A percentile compares a stretch with the other conserved stretches of the same genome.
Evolutionary conservation across 805 yeast genomes (phyloP).

Genomic region (Starmerella asiatica): DNA sequence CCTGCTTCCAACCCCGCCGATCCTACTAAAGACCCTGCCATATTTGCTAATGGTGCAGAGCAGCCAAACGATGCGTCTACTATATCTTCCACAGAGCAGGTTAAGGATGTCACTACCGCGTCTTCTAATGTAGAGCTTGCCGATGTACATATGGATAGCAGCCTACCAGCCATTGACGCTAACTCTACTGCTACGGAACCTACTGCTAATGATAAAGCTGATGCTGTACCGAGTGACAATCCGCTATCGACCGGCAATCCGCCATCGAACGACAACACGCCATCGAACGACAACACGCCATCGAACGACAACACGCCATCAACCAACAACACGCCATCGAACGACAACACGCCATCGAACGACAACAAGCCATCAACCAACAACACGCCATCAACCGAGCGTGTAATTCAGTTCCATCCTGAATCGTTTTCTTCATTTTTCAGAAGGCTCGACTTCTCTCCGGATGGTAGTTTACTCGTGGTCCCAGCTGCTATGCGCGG

Average conservation of each 20-base stretch:
- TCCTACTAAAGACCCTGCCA: not conserved
- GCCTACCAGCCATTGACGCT: not conserved
- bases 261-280: not conserved
- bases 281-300: not conserved
- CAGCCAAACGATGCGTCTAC: too few relatives aligned
- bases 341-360: not conserved
- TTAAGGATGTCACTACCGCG: too few relatives aligned
- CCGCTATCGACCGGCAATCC: not conserved
- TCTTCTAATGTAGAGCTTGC: too few relatives aligned
- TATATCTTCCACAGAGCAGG: too few relatives aligned
- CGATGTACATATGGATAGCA: too few relatives aligned
- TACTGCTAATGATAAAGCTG: not conserved
- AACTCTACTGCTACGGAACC: not conserved
- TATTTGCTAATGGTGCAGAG: not conserved
- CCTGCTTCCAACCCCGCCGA: not conserved
- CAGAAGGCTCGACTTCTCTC: slow-evolving; percentile 71
- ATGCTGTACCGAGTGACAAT: not conserved
- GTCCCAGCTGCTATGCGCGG: slow-evolving; percentile 45
- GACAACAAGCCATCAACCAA: not conserved
- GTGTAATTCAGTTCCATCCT: slow-evolving; percentile 40
- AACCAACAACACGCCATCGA: not conserved
- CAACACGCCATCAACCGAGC: not conserved
- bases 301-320: not conserved
- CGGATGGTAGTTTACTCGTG: slow-evolving; percentile 71
- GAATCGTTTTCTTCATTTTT: slow-evolving; percentile 86